phyloP scores from a whole-genome alignment of 2,329 filamentous ascomycete species.

The Trichoderma arundinaceum region DNA sequence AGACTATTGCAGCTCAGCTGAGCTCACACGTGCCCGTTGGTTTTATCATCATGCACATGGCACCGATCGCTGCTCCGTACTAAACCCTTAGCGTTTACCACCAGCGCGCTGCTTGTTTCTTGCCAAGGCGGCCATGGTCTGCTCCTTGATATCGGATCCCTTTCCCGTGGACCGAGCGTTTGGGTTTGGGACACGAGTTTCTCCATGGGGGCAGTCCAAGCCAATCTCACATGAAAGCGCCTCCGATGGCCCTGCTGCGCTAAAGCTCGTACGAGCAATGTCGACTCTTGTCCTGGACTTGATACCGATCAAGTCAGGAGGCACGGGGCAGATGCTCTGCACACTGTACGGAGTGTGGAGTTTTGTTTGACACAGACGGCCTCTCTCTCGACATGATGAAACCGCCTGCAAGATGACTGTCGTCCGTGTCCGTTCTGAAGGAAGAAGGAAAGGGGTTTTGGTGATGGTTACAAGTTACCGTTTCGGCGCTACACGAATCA shows the following conservation, averaged over 20 bases:
- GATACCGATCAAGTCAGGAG: too few relatives aligned
- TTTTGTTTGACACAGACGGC: too few relatives aligned
- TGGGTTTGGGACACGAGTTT: slow-evolving; percentile 2
- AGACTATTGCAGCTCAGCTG: background rate
- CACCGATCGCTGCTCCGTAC: background rate
- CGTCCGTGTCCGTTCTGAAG: too few relatives aligned
- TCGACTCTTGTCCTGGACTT: background rate
- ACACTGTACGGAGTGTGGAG: too few relatives aligned
- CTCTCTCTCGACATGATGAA: too few relatives aligned
- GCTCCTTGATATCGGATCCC: slow-evolving; percentile 16
- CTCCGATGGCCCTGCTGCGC: background rate
- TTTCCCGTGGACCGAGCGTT: slow-evolving; percentile 19
- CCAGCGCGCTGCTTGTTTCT: background rate
- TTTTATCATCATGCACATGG: background rate
- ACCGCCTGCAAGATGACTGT: too few relatives aligned
- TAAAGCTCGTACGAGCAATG: background rate
- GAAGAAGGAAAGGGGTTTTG: too few relatives aligned
- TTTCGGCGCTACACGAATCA: background rate
- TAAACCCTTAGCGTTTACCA: background rate
- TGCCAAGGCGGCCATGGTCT: background rate
- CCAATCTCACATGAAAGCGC: background rate
- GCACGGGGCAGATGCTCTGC: too few relatives aligned
- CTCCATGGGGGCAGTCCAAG: background rate
- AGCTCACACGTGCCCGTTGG: background rate
- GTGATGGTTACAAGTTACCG: background rate